A percentile compares a stretch with the other conserved stretches of the same genome.
Conservation (phyloP, 1,284 basidiomycete genomes). For the Marasmius oreades region DNA sequence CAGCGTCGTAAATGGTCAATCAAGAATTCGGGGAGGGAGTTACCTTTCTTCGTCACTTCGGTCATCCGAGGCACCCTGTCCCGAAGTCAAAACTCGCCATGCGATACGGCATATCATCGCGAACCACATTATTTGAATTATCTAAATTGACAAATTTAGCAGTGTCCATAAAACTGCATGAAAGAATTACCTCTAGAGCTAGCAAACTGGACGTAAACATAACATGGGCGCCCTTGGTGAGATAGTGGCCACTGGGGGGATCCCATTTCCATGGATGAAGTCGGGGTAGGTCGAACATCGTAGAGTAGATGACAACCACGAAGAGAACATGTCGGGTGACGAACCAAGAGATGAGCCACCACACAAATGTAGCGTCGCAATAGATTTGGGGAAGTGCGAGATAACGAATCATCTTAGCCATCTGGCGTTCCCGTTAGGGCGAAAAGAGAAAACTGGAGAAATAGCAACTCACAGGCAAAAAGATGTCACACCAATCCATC, state of each 20-base stretch:
- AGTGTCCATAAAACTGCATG: slow-evolving; percentile 15
- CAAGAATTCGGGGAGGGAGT: slow-evolving; percentile 1
- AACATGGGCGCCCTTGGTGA: slow-evolving; percentile 42
- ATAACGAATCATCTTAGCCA: slow-evolving; percentile 94
- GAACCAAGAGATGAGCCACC: slow-evolving; percentile 89
- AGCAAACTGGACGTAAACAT: slow-evolving; percentile 58
- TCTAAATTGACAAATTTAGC: slow-evolving; percentile 32
- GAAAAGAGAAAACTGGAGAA: slow-evolving; percentile 6
- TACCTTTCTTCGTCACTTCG: slow-evolving; percentile 84
- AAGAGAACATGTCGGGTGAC: slow-evolving; percentile 83
- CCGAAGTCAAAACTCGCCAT: slow-evolving; percentile 71
- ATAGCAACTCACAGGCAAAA: slow-evolving; percentile 71
- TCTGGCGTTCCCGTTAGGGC: slow-evolving; percentile 34
- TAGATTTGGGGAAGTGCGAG: slow-evolving; percentile 56
- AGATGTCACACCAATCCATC: slow-evolving; percentile 94
- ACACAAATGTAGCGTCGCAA: slow-evolving; percentile 77
- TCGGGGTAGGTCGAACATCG: slow-evolving; percentile 45
- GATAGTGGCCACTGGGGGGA: slow-evolving; percentile 55
- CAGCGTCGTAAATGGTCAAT: no score
- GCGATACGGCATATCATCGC: slow-evolving; percentile 81
- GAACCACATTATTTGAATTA: slow-evolving; percentile 84
- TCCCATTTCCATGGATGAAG: slow-evolving; percentile 58
- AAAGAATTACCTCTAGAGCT: slow-evolving; percentile 63
- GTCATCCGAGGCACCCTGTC: slow-evolving; percentile 78
- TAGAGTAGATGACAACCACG: slow-evolving; percentile 62